Base-by-base conservation (phyloP, 192 early-diverging fungal genomes). In the Coemansia sp. region DNA sequence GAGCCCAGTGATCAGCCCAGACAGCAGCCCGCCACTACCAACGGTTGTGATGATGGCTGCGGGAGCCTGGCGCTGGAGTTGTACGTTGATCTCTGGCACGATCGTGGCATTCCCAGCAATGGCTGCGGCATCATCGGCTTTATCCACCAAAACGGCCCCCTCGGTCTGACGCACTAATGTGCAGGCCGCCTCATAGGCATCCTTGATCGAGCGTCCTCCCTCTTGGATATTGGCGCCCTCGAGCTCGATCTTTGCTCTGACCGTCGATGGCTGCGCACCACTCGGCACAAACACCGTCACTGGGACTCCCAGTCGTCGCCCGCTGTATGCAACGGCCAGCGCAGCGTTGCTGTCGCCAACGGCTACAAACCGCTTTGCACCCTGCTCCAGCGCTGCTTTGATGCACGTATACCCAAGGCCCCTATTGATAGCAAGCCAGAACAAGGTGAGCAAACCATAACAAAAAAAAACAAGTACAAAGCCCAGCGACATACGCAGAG, bases 11-110 rank as follows among this genome's bases (percentile, higher is more conserved):
- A 92, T 84, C 10, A 92, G 57, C 10, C 90, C 90, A 20, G 87
- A 86, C 33, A 92, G 70, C 62, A 90, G 63, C 0, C 87, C 90
- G 24, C 90, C 90, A 33, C 90, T 89, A 5, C 90, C 90, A 5
- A 92, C 89, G 2, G 84, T 69, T 35, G 82, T 82, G 46, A 92
- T 70, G 34, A 92, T 83, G 3, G 85, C 90, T 18, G 85, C 85
- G 7, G 90, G 90, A 9, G 84, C 72, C 11, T 71, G 59, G 26
- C 74, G 77, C 23, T 73, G 79, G 11, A 92, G 65, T 65, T 92
- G 89, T 5, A 80, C 58, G 43, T 84, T 85, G n/a, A 92, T 74
- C 67, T 92, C 90, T 9, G 82, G 55, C 2, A 87, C 69, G 26
- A 92, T 83, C 36, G 85, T 85, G 0, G 85, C 79, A 59, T 90